Percentiles rank a stretch among this genome's conserved stretches.
These are phyloP conservation scores for Metarhizium brunneum DNA, from an alignment of 2,329 filamentous ascomycete species.

Conservation along the genomic window DNA sequence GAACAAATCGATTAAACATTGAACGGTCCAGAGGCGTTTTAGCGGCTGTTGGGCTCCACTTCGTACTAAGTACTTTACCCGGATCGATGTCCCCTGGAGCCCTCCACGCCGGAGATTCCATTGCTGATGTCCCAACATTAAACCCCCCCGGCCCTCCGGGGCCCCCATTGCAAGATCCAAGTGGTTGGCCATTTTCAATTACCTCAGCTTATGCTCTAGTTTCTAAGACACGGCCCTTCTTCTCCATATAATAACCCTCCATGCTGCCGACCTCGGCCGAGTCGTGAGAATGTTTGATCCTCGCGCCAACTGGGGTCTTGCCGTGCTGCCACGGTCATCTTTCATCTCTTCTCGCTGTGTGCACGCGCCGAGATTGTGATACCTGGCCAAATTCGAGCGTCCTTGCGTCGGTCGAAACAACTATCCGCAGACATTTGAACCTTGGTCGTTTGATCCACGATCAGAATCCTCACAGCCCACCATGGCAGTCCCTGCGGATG, in stretches of 20 bases:
- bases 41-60: no score
- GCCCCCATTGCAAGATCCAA: no score
- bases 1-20: no score
- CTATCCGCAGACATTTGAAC: background rate
- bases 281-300: background rate
- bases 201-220: no score
- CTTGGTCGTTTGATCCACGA: background rate
- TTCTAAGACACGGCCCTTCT: background rate
- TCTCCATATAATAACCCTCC: background rate
- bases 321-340: background rate
- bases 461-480: background rate
- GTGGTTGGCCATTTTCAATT: no score
- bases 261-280: background rate
- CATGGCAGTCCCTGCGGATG: slow-evolving; percentile 10
- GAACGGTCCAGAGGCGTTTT: no score
- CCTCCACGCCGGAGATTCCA: no score
- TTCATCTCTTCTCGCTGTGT: background rate
- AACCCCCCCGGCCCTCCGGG: no score
- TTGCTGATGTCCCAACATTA: no score
- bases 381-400: background rate
- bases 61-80: no score
- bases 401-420: background rate
- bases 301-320: background rate
- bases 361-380: background rate
- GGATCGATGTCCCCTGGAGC: no score